A percentile compares a stretch with the other conserved stretches of the same genome.
phyloP scores from a whole-genome alignment of 805 yeast species.

The Sugiyamaella valdiviana region DNA sequence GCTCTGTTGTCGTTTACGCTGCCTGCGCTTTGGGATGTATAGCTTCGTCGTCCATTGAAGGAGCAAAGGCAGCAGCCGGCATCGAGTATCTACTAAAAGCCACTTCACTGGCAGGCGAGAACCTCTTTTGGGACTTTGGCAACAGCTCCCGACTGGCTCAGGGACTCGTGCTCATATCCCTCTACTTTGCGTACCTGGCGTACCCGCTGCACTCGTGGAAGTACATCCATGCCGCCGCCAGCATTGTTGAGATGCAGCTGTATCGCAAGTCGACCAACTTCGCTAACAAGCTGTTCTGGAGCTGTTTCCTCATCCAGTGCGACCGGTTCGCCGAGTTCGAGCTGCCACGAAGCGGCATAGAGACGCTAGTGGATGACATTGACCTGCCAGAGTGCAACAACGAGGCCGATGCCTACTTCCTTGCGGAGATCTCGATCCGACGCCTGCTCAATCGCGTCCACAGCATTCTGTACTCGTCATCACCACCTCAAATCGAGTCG shows the following conservation, averaged over 20 bases:
- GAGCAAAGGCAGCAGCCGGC: slow-evolving; percentile 1
- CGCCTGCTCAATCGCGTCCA: slow-evolving; percentile 20
- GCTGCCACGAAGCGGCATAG: slow-evolving; percentile 11
- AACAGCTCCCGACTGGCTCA: slow-evolving; percentile 2
- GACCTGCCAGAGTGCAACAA: slow-evolving; percentile 6
- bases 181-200: slow-evolving; percentile 13
- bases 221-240: slow-evolving; percentile 8
- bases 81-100: slow-evolving; percentile 4
- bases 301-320: slow-evolving; percentile 13
- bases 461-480: slow-evolving; percentile 6
- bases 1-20: slow-evolving; percentile 6
- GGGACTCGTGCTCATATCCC: slow-evolving; percentile 2
- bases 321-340: slow-evolving; percentile 15
- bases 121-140: slow-evolving; percentile 8
- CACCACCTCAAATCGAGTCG: background rate
- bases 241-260: slow-evolving; percentile 7
- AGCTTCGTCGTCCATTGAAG: background rate
- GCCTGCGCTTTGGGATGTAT: slow-evolving; percentile 10
- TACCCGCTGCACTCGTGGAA: slow-evolving; percentile 10
- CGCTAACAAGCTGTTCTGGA: slow-evolving; percentile 8
- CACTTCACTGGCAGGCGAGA: background rate
- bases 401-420: slow-evolving; percentile 12
- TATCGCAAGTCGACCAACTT: slow-evolving; percentile 1
- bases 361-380: slow-evolving; percentile 10
- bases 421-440: slow-evolving; percentile 20